Evolutionary conservation across 2,329 filamentous ascomycete species (phyloP), one percentile per base, ranked within the genome.

Genomic region (Nannizzia gypsea): DNA sequence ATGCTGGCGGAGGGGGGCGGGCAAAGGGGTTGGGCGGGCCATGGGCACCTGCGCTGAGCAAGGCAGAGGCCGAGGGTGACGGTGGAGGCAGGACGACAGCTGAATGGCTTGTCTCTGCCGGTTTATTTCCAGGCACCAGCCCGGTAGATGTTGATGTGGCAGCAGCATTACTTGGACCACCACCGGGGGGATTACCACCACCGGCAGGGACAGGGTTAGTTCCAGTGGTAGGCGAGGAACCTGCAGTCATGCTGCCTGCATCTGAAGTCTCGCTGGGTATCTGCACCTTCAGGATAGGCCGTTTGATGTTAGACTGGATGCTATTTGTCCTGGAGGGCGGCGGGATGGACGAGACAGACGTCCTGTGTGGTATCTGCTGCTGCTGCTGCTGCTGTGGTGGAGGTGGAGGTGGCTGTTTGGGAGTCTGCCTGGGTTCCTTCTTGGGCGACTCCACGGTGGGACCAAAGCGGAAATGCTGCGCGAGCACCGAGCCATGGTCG

Each of bases 1-100:
- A 66, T 52, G 70, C 62, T 15, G 65, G 69, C n/a, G 90, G 89
- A 3, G 88, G 90, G 26, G 92, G 93, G 46, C 92, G 82, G 6
- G 93, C 93, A 72, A 97, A 99, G 0, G 93, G 93, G 71, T 99
- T 99, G 1, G 90, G 90, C 13, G 93, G 93, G 0, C 93, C 93
- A 40, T 86, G 87, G 6, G 93, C 92, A 44, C 93, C 93, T 0
- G 93, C 93, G 55, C 90, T 96, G 59, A 96, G 78, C 5, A 97
- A 79, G 1, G 90, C 84, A 22, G 88, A 88, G 1, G 90, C 88
- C 31, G 90, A 95, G 0, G 93, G 92, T 1, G 93, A 96, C 0
- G 93, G 93, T 6, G 92, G 92, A 17, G 93, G 93, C 4, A 99
- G 80, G 2, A 96, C 89, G 20, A 95, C 85, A 17, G 84, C 83